Conservation (phyloP, 202 grass and related monocot species). For the Carex arenaria region DNA sequence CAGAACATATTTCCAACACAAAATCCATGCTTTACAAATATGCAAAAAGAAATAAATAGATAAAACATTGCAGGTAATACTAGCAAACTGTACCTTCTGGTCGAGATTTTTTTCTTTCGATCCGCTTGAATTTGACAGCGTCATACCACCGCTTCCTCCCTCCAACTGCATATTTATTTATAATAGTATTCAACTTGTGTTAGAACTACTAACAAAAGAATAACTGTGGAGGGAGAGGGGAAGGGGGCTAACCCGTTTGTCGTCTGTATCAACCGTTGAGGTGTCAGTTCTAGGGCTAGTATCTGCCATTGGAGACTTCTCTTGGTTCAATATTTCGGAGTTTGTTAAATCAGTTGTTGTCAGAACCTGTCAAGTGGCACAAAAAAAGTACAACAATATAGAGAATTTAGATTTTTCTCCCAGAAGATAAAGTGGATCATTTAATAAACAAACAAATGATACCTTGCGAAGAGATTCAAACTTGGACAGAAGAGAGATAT, state of each 20-base stretch:
- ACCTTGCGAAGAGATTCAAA: slow-evolving; percentile 32
- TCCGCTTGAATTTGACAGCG: slow-evolving; percentile 75
- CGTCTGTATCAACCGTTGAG: slow-evolving; percentile 47
- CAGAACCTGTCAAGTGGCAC: slow-evolving; percentile 13
- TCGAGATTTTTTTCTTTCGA: slow-evolving; percentile 81
- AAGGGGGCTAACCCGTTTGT: slow-evolving; percentile 7
- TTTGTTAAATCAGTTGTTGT: slow-evolving; percentile 16
- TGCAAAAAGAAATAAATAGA: background rate
- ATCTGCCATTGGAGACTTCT: slow-evolving; percentile 59
- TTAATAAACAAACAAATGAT: background rate
- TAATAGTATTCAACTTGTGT: slow-evolving; percentile 2
- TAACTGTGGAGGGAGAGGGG: background rate
- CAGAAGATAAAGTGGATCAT: background rate
- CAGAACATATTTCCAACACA: slow-evolving; percentile 29
- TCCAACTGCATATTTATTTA: slow-evolving; percentile 53
- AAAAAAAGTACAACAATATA: background rate
- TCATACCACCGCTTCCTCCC: slow-evolving; percentile 37
- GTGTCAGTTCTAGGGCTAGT: slow-evolving; percentile 77
- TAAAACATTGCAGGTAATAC: slow-evolving; percentile 10
- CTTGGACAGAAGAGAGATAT: slow-evolving; percentile 26
- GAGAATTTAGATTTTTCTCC: background rate
- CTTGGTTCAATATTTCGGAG: slow-evolving; percentile 7
- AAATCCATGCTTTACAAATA: slow-evolving; percentile 1
- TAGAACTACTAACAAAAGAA: background rate
- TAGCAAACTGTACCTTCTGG: slow-evolving; percentile 59